Conservation (phyloP, 768 basidiomycete genomes). For the Chalciporus pseudorubinellus region DNA sequence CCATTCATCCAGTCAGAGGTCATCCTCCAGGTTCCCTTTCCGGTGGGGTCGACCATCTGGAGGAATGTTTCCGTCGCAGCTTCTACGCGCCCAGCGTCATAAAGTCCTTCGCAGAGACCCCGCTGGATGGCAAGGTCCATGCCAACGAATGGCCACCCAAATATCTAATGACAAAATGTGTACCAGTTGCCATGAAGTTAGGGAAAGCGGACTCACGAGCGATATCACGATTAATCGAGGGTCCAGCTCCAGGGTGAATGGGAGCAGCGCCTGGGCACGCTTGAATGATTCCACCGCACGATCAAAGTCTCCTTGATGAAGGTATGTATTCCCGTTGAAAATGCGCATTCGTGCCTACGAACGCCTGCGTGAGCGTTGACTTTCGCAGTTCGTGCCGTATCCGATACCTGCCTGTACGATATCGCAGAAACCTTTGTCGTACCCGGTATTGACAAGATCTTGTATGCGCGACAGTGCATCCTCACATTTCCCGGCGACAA, state of each 20-base stretch:
- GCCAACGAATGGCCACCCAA: background rate
- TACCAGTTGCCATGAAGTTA: too few species aligned
- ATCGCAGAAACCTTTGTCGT: background rate
- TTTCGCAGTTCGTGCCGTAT: too few species aligned
- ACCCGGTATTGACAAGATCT: background rate
- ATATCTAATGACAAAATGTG: too few species aligned
- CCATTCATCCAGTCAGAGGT: too few species aligned
- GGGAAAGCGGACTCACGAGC: background rate
- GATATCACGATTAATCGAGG: background rate
- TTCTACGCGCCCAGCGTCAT: background rate
- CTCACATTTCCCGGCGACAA: too few species aligned
- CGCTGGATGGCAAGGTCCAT: background rate
- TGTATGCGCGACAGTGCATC: background rate
- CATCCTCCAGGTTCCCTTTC: too few species aligned
- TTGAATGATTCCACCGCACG: background rate
- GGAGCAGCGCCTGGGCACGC: background rate
- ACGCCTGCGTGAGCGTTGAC: too few species aligned
- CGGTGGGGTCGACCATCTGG: too few species aligned
- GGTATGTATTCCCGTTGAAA: constrained; percentile 3
- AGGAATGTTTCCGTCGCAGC: background rate
- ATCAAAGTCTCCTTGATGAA: background rate
- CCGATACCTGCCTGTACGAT: background rate
- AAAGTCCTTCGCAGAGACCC: background rate
- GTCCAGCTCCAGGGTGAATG: background rate
- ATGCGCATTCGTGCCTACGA: background rate